phyloP scores from a whole-genome alignment of 1,284 basidiomycete genomes.

The Coniferiporia sulphurascens region DNA sequence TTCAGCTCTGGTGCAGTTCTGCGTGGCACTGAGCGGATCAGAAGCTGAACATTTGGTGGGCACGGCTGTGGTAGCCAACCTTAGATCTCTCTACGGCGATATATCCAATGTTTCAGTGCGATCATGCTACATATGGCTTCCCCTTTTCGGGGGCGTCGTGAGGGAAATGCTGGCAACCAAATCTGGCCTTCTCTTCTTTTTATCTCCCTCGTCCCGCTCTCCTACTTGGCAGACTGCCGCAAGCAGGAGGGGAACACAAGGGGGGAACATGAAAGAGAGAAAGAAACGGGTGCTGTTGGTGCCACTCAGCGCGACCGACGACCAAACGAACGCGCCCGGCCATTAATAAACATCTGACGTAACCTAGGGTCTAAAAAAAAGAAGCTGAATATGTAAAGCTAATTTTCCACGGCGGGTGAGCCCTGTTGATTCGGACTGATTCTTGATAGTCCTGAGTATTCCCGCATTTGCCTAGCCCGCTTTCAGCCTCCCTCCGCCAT shows the following conservation, averaged over 20 bases:
- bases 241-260: too few species aligned
- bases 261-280: too few species aligned
- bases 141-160: background rate
- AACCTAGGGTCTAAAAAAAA: background rate
- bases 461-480: background rate
- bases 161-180: background rate
- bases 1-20: background rate
- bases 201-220: too few species aligned
- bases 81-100: background rate
- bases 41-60: background rate
- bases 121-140: background rate
- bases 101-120: constrained; percentile 7
- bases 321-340: too few species aligned
- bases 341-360: background rate
- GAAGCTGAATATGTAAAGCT: background rate
- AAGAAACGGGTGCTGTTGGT: too few species aligned
- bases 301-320: too few species aligned
- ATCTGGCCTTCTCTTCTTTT: background rate
- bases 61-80: background rate
- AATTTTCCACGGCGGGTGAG: constrained; percentile 3
- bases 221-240: too few species aligned
- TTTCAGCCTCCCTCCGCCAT: background rate
- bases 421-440: constrained; percentile 10
- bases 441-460: constrained; percentile 8
- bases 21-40: constrained; percentile 14